Base-by-base conservation (phyloP, 306 rosid species). In the Castanopsis chinensis region DNA sequence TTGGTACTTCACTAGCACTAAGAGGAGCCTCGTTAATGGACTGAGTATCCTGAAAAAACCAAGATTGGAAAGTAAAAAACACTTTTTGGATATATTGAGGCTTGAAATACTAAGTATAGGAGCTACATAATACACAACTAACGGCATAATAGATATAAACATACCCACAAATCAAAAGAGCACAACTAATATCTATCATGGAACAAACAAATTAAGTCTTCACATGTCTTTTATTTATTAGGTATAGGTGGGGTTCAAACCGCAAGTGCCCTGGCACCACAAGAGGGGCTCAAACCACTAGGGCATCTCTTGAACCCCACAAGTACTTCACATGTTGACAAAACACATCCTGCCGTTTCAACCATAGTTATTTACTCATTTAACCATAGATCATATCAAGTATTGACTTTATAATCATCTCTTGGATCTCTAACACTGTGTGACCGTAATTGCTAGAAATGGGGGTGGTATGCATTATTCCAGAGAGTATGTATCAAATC, bases 1-100 rank as follows among this genome's bases (percentile, higher is more conserved):
- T 86, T 7, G 96, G 96, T 77, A 84, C 93, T 82, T 88, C 92
- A 63, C 82, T 85, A 60, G 86, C 90, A 55, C 83, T 86, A 72
- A 83, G 79, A 23, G 87, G 85, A 85, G 81, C 85, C 78, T 82
- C 87, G 2, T 83, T 79, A 86, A 78, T 77, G 58, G 89, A 77
- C 18, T 76, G 87, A 60, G 93, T 82, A 75, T 89, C 93, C 98
- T 95, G 96, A 45, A 83, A 78, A 52, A 80, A 80, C 35, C 71
- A 61, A 30, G 21, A 72, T 60, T 28, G 18, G 58, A 43, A 58
- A 76, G 72, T 23, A 33, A 49, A n/a, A 49, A 49, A 13, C 4
- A 49, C 14, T 49, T 76, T 82, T 53, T 21, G 21, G 79, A 78
- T 21, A 19, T n/a, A 43, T 17, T 35, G 41, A 61, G 52, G 57